These are phyloP conservation scores for Neopestalotiopsis sp. DNA, from an alignment of 2,329 filamentous ascomycete genomes.

Conservation along the genomic window DNA sequence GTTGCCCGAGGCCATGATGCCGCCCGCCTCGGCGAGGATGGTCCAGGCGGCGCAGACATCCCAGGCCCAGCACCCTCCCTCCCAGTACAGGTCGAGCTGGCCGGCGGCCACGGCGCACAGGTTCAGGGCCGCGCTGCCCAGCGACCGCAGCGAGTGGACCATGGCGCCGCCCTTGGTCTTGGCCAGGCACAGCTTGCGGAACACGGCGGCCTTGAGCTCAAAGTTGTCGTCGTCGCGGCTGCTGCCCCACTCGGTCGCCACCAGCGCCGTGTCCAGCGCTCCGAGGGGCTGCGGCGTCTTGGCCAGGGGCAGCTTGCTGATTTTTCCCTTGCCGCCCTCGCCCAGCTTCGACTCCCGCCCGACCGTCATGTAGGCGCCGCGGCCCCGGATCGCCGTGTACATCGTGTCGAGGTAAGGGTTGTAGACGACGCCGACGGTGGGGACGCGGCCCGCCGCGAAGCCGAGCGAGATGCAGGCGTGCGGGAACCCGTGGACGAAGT, in stretches of 20 bases:
- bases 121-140: slow-evolving; percentile 79
- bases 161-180: slow-evolving; percentile 72
- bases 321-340: slow-evolving; percentile 41
- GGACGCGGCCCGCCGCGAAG: slow-evolving; percentile 65
- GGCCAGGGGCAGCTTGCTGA: slow-evolving; percentile 51
- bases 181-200: slow-evolving; percentile 62
- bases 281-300: slow-evolving; percentile 59
- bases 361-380: slow-evolving; percentile 66
- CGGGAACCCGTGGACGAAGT: slow-evolving; percentile 80
- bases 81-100: slow-evolving; percentile 78
- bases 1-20: slow-evolving; percentile 74
- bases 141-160: slow-evolving; percentile 75
- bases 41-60: slow-evolving; percentile 85
- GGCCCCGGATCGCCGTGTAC: slow-evolving; percentile 71
- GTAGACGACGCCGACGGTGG: slow-evolving; percentile 77
- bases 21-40: slow-evolving; percentile 76
- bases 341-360: slow-evolving; percentile 44
- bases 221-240: slow-evolving; percentile 74
- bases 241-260: slow-evolving; percentile 77
- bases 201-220: slow-evolving; percentile 70
- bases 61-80: slow-evolving; percentile 85
- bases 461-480: slow-evolving; percentile 80
- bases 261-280: slow-evolving; percentile 66
- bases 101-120: slow-evolving; percentile 75
- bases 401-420: slow-evolving; percentile 76